These are phyloP conservation scores for Rheum nobile DNA, from an alignment of 148 eudicot species.

Conservation along the genomic window DNA sequence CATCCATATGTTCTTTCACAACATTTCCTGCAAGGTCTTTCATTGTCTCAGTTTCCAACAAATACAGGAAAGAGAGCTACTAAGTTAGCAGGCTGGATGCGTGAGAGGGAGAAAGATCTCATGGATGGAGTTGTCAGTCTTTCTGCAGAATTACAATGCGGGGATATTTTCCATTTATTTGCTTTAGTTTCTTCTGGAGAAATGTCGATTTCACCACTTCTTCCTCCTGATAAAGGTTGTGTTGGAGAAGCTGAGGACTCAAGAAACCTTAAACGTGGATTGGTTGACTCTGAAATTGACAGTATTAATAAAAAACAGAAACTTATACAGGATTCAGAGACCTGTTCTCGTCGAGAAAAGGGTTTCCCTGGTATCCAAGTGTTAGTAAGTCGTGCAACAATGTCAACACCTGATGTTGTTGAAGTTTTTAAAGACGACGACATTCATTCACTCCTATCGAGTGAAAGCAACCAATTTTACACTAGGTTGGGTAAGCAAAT, in stretches of 20 bases:
- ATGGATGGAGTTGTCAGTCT: conserved; percentile 53
- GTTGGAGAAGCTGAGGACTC: conserved; percentile 88
- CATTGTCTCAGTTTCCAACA: conserved; percentile 55
- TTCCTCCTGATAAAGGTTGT: conserved; percentile 74
- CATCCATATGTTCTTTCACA: conserved; percentile 79
- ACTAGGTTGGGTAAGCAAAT: conserved; percentile 21
- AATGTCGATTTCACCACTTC: conserved; percentile 47
- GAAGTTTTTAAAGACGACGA: conserved; percentile 35
- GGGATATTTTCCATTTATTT: conserved; percentile 61
- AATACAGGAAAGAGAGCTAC: conserved; percentile 76
- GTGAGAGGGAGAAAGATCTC: conserved; percentile 50
- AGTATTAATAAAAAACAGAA: conserved; percentile 35
- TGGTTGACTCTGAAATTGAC: conserved; percentile 27
- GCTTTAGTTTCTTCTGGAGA: conserved; percentile 69
- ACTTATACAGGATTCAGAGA: conserved; percentile 44
- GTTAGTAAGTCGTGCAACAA: conserved; percentile 35
- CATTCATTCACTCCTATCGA: conserved; percentile 9
- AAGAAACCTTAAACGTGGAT: conserved; percentile 58
- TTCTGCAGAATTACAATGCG: conserved; percentile 74
- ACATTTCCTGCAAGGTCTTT: conserved; percentile 50
- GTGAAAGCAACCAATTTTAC: conserved; percentile 31
- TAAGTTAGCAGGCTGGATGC: conserved; percentile 56
- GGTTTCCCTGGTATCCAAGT: conserved; percentile 90
- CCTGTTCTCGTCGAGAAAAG: conserved; percentile 60
- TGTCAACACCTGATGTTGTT: conserved; percentile 27